Percentiles rank a stretch among this genome's conserved stretches.
Evolutionary conservation across 2,329 filamentous ascomycete genomes (phyloP).

Genomic region (Ceratocystis destructans): DNA sequence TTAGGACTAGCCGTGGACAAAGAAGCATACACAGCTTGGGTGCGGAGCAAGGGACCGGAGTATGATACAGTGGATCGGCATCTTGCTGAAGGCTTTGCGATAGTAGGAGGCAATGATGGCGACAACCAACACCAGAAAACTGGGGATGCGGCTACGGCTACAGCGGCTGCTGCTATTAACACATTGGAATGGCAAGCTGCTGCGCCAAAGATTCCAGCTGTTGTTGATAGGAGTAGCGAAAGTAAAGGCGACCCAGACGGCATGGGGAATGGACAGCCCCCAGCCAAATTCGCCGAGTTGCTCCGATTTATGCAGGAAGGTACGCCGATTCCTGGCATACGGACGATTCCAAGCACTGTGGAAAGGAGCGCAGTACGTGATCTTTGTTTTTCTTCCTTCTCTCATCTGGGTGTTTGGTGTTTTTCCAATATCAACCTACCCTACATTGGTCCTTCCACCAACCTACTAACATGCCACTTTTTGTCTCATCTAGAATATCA

Average conservation of each 20-base stretch:
- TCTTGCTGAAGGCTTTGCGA: slow-evolving; percentile 24
- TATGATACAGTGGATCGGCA: slow-evolving; percentile 27
- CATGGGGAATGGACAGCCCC: slow-evolving; percentile 21
- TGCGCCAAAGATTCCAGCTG: slow-evolving; percentile 36
- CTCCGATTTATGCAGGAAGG: slow-evolving; percentile 73
- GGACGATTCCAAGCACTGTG: slow-evolving; percentile 70
- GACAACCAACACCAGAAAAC: not conserved
- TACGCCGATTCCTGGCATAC: slow-evolving; percentile 73
- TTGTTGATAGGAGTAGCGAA: slow-evolving; percentile 29
- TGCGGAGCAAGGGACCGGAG: slow-evolving; percentile 27
- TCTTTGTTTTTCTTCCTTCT: not conserved
- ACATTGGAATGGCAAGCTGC: slow-evolving; percentile 35
- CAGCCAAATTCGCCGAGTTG: slow-evolving; percentile 59
- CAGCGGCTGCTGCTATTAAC: not conserved
- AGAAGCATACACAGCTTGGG: slow-evolving; percentile 52
- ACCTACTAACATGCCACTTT: slow-evolving; percentile 26
- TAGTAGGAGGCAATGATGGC: not conserved
- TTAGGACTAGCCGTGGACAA: slow-evolving; percentile 48
- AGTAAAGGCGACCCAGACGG: slow-evolving; percentile 6
- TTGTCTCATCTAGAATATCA: slow-evolving; percentile 8
- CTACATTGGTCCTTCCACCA: too few species aligned
- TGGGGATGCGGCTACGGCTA: slow-evolving; percentile 12
- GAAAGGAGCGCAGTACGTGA: slow-evolving; percentile 51
- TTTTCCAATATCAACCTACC: not conserved
- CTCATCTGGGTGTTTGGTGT: not conserved